These are phyloP conservation scores for Strigomonas culicis DNA, from an alignment of 208 protist species.

Conservation along the genomic window DNA sequence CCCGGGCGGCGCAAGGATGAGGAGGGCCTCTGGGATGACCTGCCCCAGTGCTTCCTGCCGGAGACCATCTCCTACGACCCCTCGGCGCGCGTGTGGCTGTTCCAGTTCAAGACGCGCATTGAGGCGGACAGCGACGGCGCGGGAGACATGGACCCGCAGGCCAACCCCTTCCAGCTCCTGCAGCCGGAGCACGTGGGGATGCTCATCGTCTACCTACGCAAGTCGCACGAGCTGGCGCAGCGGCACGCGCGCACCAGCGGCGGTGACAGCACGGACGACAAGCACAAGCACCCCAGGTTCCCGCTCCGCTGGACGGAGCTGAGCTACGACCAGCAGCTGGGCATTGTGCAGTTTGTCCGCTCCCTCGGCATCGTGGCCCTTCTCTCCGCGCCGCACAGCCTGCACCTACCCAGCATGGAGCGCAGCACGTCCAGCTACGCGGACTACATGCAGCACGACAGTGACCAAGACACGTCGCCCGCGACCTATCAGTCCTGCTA, in stretches of 20 bases:
- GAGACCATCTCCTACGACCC: conserved; percentile 24
- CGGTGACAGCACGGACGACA: not conserved
- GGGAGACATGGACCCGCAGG: conserved; percentile 18
- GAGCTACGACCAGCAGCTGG: conserved; percentile 55
- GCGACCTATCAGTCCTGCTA: too few relatives aligned
- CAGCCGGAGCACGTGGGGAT: conserved; percentile 69
- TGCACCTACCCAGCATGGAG: conserved; percentile 11
- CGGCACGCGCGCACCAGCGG: conserved; percentile 6
- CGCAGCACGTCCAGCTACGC: conserved; percentile 10
- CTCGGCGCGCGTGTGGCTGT: conserved; percentile 23
- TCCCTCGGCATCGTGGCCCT: conserved; percentile 52
- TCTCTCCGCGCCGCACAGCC: conserved; percentile 6
- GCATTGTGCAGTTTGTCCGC: conserved; percentile 51
- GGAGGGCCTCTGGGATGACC: not conserved
- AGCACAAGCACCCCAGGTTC: conserved; percentile 16
- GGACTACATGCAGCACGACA: too few relatives aligned
- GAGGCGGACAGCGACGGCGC: conserved; percentile 4
- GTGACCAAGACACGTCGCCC: too few relatives aligned
- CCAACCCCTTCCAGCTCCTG: conserved; percentile 38
- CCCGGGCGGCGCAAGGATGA: too few relatives aligned
- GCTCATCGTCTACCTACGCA: conserved; percentile 68
- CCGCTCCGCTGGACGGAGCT: conserved; percentile 80
- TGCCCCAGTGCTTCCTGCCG: conserved; percentile 23
- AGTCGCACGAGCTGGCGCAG: conserved; percentile 16
- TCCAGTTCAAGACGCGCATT: conserved; percentile 21